These are phyloP conservation scores for Aschersonia sp. DNA, from an alignment of 2,329 filamentous ascomycete species.

Conservation along the genomic window DNA sequence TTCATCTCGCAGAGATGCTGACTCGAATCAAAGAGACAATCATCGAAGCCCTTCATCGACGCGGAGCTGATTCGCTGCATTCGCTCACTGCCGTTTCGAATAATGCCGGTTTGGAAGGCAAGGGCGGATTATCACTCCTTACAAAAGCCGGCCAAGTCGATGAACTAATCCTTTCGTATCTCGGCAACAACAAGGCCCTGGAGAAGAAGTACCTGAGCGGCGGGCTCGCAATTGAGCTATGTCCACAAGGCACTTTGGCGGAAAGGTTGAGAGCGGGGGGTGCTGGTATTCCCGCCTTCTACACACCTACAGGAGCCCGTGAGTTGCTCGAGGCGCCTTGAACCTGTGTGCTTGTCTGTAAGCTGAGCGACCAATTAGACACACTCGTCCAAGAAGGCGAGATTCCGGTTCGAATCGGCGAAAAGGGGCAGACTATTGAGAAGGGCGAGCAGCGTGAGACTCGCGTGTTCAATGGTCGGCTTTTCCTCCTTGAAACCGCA, in stretches of 20 bases:
- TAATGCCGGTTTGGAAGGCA: conserved; percentile 59
- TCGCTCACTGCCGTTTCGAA: conserved; percentile 66
- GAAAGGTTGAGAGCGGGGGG: conserved; percentile 60
- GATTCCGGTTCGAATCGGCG: conserved; percentile 48
- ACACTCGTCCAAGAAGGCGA: conserved; percentile 55
- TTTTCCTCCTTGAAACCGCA: conserved; percentile 64
- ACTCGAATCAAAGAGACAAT: conserved; percentile 44
- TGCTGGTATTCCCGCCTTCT: conserved; percentile 68
- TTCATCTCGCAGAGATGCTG: background rate
- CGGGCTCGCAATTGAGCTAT: conserved; percentile 61
- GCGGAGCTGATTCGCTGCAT: conserved; percentile 46
- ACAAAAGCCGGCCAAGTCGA: conserved; percentile 55
- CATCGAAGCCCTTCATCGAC: conserved; percentile 49
- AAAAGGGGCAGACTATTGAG: conserved; percentile 45
- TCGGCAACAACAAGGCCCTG: conserved; percentile 64
- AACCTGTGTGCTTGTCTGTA: no score
- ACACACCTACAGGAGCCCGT: conserved; percentile 59
- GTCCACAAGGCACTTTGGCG: conserved; percentile 61
- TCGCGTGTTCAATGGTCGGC: conserved; percentile 56
- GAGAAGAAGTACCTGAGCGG: conserved; percentile 63
- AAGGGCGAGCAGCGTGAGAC: conserved; percentile 53
- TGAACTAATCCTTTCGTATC: conserved; percentile 59
- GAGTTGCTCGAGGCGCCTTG: conserved; percentile 13
- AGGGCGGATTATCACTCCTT: conserved; percentile 53
- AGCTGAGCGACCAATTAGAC: conserved; percentile 17